Evolutionary conservation across 108 stramenopile genomes (phyloP).

Genomic region (Nitzschia sp.): DNA sequence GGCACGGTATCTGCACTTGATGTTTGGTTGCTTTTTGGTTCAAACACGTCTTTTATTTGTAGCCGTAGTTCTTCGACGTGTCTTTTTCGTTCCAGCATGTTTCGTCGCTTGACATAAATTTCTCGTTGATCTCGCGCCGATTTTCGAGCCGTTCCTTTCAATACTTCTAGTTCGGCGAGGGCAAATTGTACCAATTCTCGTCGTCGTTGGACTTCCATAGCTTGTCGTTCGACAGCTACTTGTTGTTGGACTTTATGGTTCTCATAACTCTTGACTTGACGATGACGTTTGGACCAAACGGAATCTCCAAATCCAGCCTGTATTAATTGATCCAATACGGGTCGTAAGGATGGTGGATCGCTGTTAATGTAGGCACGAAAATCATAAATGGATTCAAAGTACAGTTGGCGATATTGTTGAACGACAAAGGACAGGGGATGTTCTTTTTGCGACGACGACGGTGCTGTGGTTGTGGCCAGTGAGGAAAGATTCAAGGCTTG

Average conservation of each 20-base stretch:
- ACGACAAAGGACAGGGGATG: constrained; percentile 25
- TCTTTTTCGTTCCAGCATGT: not conserved
- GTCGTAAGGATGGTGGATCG: constrained; percentile 6
- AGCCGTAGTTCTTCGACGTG: not conserved
- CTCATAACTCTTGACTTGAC: constrained; percentile 23
- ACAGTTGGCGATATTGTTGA: constrained; percentile 52
- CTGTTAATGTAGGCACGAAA: constrained; percentile 23
- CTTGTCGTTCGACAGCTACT: not conserved
- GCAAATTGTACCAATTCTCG: not conserved
- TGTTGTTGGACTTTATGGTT: not conserved
- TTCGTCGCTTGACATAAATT: too few relatives aligned
- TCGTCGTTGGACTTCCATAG: not conserved
- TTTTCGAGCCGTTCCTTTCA: not conserved
- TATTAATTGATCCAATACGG: constrained; percentile 28
- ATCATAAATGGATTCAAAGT: constrained; percentile 51
- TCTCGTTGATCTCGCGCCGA: not conserved
- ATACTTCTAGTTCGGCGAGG: not conserved
- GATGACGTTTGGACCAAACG: constrained; percentile 39
- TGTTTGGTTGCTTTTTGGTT: not conserved
- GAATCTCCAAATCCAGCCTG: constrained; percentile 50
- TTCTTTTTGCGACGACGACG: not conserved
- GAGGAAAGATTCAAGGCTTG: constrained; percentile 39
- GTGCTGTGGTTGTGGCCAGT: not conserved
- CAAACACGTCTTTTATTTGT: not conserved
- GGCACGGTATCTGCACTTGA: not conserved